These are phyloP conservation scores for Pyrenochaeta sp. DNA, from an alignment of 2,329 filamentous ascomycete species.

Conservation along the genomic window DNA sequence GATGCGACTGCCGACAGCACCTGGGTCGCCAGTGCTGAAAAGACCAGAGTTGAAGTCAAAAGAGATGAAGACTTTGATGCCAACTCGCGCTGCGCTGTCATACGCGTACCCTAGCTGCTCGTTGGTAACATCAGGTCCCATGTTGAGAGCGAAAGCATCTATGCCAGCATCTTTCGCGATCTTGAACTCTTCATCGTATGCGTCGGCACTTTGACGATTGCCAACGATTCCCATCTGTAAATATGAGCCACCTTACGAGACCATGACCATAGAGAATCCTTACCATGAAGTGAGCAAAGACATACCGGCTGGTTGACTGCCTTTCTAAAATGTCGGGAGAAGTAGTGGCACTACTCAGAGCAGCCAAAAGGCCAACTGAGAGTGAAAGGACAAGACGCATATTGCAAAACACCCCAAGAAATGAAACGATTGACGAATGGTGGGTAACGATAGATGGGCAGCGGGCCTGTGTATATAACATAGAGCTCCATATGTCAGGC, in stretches of 20 bases:
- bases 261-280: background rate
- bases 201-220: slow-evolving; percentile 25
- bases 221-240: slow-evolving; percentile 34
- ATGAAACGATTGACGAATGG: background rate
- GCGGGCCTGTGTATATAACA: background rate
- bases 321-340: slow-evolving; percentile 7
- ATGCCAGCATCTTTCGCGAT: slow-evolving; percentile 39
- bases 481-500: background rate
- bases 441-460: background rate
- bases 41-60: slow-evolving; percentile 24
- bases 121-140: slow-evolving; percentile 31
- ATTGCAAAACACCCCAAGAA: background rate
- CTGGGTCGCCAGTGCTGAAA: slow-evolving; percentile 18
- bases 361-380: slow-evolving; percentile 23
- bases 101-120: slow-evolving; percentile 26
- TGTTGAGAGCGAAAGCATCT: slow-evolving; percentile 44
- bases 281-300: slow-evolving; percentile 41
- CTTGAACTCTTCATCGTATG: slow-evolving; percentile 38
- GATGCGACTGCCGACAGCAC: slow-evolving; percentile 24
- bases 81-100: slow-evolving; percentile 6
- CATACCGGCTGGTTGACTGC: slow-evolving; percentile 13
- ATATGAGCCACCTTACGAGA: background rate
- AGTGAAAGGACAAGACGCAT: slow-evolving; percentile 10
- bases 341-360: slow-evolving; percentile 20
- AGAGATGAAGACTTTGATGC: slow-evolving; percentile 15